Base-by-base conservation (phyloP, 2,329 filamentous ascomycete genomes). In the Curvularia eragrostidis region DNA sequence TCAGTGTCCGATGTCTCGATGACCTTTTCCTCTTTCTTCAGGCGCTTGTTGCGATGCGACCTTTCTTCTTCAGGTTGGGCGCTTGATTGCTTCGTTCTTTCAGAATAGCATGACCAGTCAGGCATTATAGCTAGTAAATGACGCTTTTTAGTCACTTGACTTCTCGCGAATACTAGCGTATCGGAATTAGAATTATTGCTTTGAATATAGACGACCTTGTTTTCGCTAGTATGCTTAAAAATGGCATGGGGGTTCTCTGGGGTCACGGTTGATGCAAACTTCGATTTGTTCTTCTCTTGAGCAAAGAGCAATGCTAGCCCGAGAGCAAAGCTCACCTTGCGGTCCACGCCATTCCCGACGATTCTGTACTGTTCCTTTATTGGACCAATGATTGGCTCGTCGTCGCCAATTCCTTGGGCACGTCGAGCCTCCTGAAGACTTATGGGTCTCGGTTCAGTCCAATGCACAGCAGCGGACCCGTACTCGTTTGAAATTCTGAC, bases 321-420 rank as follows among this genome's bases (percentile, higher is more conserved):
- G 1, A 93, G 72, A 0, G 86, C 85, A 18, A 92, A 74, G 0
- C 90, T 85, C 1, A 91, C 84, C 23, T 86, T 84, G 8, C 90
- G 80, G 2, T 90, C 85, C 0, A 96, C 91, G 26, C 88, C 91
- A 72, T 96, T 96, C 0, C 91, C 91, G 0, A 93, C 80, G 19
- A 91, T 85, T 53, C 82, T 84, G 78, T 85, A 87, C 68, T 91
- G 88, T 1, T 87, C 78, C 0, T 36, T 9, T 0, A 82, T 72
- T 0, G 52, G 67, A 0, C 91, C 91, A 1, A 93, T 73, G 0
- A 96, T 72, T 0, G 93, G 83, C 56, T 94, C 91, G 5, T 87
- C 63, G 54, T 94, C 89, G 0, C 81, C 85, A 39, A 90, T 87
- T 0, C 89, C 89, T 71, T 95, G 91, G 0, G 87, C 88, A 1